Evolutionary conservation across 2,329 filamentous ascomycete genomes (phyloP), one percentile per base, ranked within the genome.

Genomic region (Arthroderma sp.): DNA sequence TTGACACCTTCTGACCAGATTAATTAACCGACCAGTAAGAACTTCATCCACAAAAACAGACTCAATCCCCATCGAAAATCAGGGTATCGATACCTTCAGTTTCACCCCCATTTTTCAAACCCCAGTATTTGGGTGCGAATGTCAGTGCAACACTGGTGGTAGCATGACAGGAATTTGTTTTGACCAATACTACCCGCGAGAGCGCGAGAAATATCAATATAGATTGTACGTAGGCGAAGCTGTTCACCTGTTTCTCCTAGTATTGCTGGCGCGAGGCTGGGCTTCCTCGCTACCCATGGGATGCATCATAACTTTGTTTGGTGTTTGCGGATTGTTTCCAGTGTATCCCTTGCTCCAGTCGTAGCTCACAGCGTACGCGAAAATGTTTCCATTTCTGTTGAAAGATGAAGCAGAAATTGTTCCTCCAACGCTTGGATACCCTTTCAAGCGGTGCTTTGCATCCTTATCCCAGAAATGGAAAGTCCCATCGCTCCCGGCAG

Each of bases 311-410:
- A 91, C 80, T 69, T 91, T 91, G 63, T 78, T 83, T 6, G 83
- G 78, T 22, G 57, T 56, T 44, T 74, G 74, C 46, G 79, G 78
- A 28, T 72, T 91, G 66, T 96, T 96, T 53, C 73, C 77, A 52
- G 83, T 78, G 68, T 89, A 95, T 10, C 91, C 91, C 71, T 98
- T 96, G 68, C 83, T 87, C 91, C 91, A 98, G 68, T 98, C 91
- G 63, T 98, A 98, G 61, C 86, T 87, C 40, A 95, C 78, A 28
- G 88, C 86, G 55, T 91, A 91, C 10, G 85, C 85, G 59, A 91
- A 91, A 57, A 89, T 86, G 59, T 66, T 81, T 43, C 91, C 91
- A 47, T 73, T 82, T 55, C 80, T 78, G 69, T 88, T 94, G 73
- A 98, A 98, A n/a, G 79, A 84, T 1, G 88, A 94, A 27, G 85